Evolutionary conservation across 768 basidiomycete species (phyloP).

Genomic region (Suillus placidus): DNA sequence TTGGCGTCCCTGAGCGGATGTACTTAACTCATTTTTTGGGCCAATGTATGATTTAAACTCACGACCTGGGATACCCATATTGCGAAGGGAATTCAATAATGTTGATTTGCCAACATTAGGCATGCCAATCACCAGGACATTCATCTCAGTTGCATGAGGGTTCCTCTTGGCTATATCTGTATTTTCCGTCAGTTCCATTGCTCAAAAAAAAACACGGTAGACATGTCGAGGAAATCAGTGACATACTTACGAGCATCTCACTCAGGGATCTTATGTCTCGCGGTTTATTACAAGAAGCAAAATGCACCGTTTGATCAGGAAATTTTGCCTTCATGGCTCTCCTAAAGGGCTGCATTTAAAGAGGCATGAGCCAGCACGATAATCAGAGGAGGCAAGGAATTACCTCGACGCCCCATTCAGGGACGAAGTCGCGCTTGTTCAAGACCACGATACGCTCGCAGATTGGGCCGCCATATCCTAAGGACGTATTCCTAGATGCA

Average conservation of each 20-base stretch:
- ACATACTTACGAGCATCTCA: conserved; percentile 76
- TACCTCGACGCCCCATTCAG: conserved; percentile 87
- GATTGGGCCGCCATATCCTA: conserved; percentile 35
- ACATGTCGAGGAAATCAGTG: conserved; percentile 11
- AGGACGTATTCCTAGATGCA: conserved; percentile 15
- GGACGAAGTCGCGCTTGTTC: conserved; percentile 91
- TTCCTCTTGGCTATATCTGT: conserved; percentile 70
- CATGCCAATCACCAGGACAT: conserved; percentile 96
- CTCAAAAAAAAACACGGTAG: not conserved
- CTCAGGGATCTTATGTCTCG: conserved; percentile 67
- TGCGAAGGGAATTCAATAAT: conserved; percentile 85
- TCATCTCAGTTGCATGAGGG: conserved; percentile 74
- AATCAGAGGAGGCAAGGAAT: conserved; percentile 15
- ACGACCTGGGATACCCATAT: conserved; percentile 88
- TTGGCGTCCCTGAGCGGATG: conserved; percentile 62
- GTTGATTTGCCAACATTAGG: conserved; percentile 99
- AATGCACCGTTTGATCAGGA: conserved; percentile 68
- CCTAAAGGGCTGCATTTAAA: conserved; percentile 63
- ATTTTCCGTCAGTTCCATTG: not conserved
- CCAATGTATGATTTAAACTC: conserved; percentile 35
- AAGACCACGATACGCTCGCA: conserved; percentile 90
- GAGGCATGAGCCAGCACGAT: conserved; percentile 3
- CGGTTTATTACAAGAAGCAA: conserved; percentile 71
- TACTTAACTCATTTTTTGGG: conserved; percentile 8
- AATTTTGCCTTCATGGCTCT: conserved; percentile 71